Evolutionary conservation across 257 asterid genomes (phyloP), one percentile per base, ranked within the genome.

Genomic region (Echium plantagineum): DNA sequence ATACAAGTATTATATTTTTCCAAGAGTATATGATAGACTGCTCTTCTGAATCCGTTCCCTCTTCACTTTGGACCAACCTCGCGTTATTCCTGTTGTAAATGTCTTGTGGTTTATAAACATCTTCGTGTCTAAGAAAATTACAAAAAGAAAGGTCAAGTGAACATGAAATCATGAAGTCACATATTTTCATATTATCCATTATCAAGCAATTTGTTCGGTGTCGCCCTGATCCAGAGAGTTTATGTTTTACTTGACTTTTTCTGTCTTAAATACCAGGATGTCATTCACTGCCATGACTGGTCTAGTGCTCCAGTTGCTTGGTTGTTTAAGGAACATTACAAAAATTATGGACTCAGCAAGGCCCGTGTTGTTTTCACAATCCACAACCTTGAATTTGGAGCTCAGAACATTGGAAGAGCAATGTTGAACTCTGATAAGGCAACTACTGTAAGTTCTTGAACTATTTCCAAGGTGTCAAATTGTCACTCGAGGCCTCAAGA

Each of bases 221-320:
- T 16, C 54, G 16, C 54, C 20, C 10, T 52, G 22, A 9, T 2
- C 5, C 22, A 0, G 22, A 17, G 8, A 52, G 21, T 24, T 17
- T 24, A 9, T 62, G 28, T 16, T 18, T 21, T 21, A 15, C 58
- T 52, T 63, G 57, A 10, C 57, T 65, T 62, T 63, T 72, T 46
- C 69, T 60, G 55, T 35, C 49, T 42, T 12, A 22, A 38, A 21
- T 73, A 61, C 63, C 86, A 93, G 99, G 99, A 93, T 72, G 76
- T 93, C 61, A 86, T 93, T 63, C 99, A 93, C 68, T 89, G 97
- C 71, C 99, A 93, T 56, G 97, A 93, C 71, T 86, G 96, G 99
- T 89, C 99, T 61, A 86, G 94, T 78, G 99, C 99, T 77, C 99
- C 99, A 60, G 99, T 93, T 74, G 75, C 99, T 4, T 84, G 99